Evolutionary conservation across 768 basidiomycete genomes (phyloP).

Genomic region (Lactarius pseudohatsudake): DNA sequence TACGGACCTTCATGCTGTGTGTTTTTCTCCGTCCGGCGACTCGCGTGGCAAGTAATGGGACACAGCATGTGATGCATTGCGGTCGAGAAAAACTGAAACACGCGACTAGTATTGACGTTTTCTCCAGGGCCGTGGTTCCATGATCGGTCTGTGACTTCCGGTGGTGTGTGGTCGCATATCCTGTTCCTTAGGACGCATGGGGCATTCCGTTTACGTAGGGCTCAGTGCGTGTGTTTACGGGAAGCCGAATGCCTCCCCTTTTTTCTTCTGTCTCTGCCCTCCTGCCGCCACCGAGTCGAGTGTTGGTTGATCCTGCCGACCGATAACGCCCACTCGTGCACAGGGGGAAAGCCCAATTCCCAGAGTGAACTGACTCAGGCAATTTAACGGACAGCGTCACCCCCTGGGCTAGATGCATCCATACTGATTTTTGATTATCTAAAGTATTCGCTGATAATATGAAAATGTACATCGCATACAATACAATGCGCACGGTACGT

Average conservation of each 20-base stretch:
- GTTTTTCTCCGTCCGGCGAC: neutral
- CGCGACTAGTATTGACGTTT: neutral
- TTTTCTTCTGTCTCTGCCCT: neutral
- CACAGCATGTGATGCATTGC: neutral
- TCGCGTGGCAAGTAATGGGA: neutral
- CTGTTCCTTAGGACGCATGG: constrained; percentile 14
- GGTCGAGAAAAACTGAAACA: neutral
- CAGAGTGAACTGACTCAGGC: neutral
- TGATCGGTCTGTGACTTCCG: constrained; percentile 1
- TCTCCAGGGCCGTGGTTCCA: neutral
- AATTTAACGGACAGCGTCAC: neutral
- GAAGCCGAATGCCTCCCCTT: neutral
- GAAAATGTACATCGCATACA: neutral
- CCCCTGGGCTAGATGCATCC: neutral
- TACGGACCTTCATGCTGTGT: neutral
- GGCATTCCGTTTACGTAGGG: constrained; percentile 16
- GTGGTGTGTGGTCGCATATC: neutral
- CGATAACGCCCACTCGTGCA: constrained; percentile 10
- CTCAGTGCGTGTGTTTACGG: constrained; percentile 1
- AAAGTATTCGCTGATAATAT: constrained; percentile 1
- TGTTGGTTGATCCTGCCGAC: constrained; percentile 15
- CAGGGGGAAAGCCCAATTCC: neutral
- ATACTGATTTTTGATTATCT: neutral
- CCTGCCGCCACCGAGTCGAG: constrained; percentile 11
- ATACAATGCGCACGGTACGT: neutral